A percentile compares a stretch with the other conserved stretches of the same genome.
These are phyloP conservation scores for Tolypocladium ovalisporum DNA, from an alignment of 2,329 filamentous ascomycete species.

Conservation along the genomic window DNA sequence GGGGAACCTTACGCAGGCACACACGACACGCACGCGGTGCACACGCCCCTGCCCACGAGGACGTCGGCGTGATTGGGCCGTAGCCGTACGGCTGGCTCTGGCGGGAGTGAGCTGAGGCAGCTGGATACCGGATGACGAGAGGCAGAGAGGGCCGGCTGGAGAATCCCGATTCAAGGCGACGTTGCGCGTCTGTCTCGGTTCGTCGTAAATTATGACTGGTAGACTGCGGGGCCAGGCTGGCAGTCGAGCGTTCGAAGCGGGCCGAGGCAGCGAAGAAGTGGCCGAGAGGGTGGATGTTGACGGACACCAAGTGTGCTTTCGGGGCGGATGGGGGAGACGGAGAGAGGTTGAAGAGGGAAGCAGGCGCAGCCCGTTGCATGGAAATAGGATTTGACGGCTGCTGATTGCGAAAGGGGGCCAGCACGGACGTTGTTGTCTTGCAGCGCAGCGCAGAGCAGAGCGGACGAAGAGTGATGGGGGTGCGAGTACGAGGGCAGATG, in stretches of 20 bases:
- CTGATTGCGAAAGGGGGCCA: neutral
- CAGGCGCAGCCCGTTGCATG: neutral
- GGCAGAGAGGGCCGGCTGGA: neutral
- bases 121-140: neutral
- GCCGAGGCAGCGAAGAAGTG: neutral
- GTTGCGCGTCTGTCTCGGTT: neutral
- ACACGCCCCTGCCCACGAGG: slow-evolving; percentile 3
- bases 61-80: neutral
- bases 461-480: neutral
- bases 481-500: neutral
- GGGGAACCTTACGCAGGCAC: slow-evolving; percentile 6
- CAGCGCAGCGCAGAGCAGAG: neutral
- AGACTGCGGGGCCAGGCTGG: too few species aligned
- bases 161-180: neutral
- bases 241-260: neutral
- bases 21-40: slow-evolving; percentile 1
- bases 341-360: neutral
- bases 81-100: neutral
- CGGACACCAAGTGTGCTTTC: neutral
- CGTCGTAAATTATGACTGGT: neutral
- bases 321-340: neutral
- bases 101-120: neutral
- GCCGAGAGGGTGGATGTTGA: neutral
- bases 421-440: neutral
- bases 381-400: neutral